A percentile compares a stretch with the other conserved stretches of the same genome.
phyloP scores from a whole-genome alignment of 1,284 basidiomycete genomes.

The Pholiota adiposa region DNA sequence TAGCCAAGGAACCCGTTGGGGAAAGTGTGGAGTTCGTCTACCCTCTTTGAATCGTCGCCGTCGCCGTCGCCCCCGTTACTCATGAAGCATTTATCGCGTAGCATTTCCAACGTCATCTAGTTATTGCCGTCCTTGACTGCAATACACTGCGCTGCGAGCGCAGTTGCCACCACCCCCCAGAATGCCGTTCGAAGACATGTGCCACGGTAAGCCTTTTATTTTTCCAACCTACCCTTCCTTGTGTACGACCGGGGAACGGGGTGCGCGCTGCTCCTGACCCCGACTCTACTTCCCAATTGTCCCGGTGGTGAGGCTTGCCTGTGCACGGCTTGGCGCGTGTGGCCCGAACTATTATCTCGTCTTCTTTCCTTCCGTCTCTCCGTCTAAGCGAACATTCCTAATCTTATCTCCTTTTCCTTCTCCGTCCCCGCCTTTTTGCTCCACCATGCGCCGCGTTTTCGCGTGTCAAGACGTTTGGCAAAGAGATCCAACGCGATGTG shows the following conservation, averaged over 20 bases:
- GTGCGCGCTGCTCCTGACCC: neutral
- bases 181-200: slow-evolving; percentile 56
- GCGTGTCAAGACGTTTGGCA: slow-evolving; percentile 50
- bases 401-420: slow-evolving; percentile 10
- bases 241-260: slow-evolving; percentile 2
- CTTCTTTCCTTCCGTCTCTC: slow-evolving; percentile 3
- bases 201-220: slow-evolving; percentile 47
- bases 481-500: slow-evolving; percentile 57
- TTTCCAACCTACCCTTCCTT: neutral
- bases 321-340: slow-evolving; percentile 1
- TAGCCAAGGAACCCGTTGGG: slow-evolving; percentile 76
- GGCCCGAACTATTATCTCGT: slow-evolving; percentile 1
- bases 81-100: slow-evolving; percentile 29
- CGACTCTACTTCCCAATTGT: neutral
- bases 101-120: slow-evolving; percentile 75
- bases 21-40: slow-evolving; percentile 61
- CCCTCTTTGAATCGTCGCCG: neutral
- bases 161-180: slow-evolving; percentile 61
- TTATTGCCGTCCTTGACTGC: slow-evolving; percentile 73
- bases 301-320: neutral
- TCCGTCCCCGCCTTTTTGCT: neutral
- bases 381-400: slow-evolving; percentile 9
- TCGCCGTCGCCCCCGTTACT: slow-evolving; percentile 1
- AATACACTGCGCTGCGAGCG: slow-evolving; percentile 60
- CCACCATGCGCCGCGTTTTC: neutral